Evolutionary conservation across 1,139 yeast genomes (phyloP).

Genomic region (Sugiyamaella sp.): DNA sequence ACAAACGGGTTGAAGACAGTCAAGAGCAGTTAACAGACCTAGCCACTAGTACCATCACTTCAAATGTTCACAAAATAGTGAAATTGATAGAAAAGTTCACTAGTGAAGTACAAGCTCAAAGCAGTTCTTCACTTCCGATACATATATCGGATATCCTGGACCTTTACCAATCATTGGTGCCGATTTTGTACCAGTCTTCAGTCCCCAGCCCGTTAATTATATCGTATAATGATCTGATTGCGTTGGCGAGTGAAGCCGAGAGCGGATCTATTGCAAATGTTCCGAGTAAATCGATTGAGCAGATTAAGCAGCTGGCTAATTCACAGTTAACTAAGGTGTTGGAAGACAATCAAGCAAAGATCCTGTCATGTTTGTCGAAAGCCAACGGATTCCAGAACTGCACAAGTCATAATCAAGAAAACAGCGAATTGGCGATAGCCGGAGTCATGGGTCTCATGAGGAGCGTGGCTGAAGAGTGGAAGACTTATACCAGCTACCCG

Average conservation of each 20-base stretch:
- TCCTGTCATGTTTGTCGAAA: conserved; percentile 20
- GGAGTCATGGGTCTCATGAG: conserved; percentile 28
- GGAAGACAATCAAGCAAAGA: conserved; percentile 23
- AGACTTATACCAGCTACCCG: conserved; percentile 30
- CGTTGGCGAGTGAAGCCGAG: conserved; percentile 21
- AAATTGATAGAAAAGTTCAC: conserved; percentile 22
- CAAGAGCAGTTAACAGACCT: conserved; percentile 5
- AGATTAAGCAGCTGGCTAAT: conserved; percentile 24
- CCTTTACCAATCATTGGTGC: conserved; percentile 36
- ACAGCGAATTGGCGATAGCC: conserved; percentile 34
- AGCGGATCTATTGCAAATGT: conserved; percentile 20
- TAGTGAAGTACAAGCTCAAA: conserved; percentile 25
- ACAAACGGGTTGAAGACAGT: no score
- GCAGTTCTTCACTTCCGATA: conserved; percentile 17
- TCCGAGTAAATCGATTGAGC: conserved; percentile 22
- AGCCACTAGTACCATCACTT: conserved; percentile 15
- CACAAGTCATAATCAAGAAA: conserved; percentile 28
- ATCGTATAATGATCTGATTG: conserved; percentile 34
- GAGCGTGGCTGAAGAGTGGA: conserved; percentile 30
- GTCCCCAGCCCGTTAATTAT: conserved; percentile 27
- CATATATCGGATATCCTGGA: conserved; percentile 36
- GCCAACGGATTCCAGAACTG: conserved; percentile 35
- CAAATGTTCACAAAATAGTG: conserved; percentile 22
- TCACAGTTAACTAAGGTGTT: conserved; percentile 24
- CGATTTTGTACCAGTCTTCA: conserved; percentile 27